Base-by-base conservation (phyloP, 2,329 filamentous ascomycete genomes). In the Ceratocystis albifundus region DNA sequence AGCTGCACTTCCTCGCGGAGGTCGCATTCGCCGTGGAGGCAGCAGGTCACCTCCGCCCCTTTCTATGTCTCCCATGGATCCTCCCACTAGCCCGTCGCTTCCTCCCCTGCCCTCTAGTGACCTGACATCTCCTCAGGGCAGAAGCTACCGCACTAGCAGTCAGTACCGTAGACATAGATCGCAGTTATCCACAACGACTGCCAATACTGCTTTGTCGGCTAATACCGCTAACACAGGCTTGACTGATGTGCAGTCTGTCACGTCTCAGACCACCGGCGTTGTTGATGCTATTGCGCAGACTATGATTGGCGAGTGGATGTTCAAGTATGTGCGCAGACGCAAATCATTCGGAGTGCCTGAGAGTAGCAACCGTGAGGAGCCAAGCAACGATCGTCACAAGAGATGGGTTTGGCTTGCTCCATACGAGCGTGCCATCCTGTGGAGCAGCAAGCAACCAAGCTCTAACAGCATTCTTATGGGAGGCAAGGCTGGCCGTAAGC, bases 391-490 rank as follows among this genome's bases (percentile, higher is more conserved):
- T 70, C 88, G 94, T 36, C 94, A 99, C 75, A 96, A 92, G 78
- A 84, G 94, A 74, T 99, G 94, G 94, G 94, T 99, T 1, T 99
- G 94, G 94, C 83, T 99, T 69, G 94, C 93, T 20, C 94, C 94
- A 2, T 97, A 99, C 73, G 94, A 99, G 76, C 83, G 92, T 69
- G 88, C 93, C 12, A 93, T 99, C 68, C 89, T 99, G 75, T 99
- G 94, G 94, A 96, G 93, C 76, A 96, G 88, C 80, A 96, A 96
- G 80, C 94, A 99, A 76, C 94, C 94, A 17, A 90, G 87, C 8
- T 90, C 87, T 71, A 91, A 92, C 41, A 88, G 85, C 71, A 93
- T 92, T 41, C 77, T 99, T 75, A 82, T 97, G 80, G 66, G 66
- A 41, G 94, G 94, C 70, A 99, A 97, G 79, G 88, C 88, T 73